phyloP scores from a whole-genome alignment of 2,329 filamentous ascomycete genomes.

The Botrytis cinerea region DNA sequence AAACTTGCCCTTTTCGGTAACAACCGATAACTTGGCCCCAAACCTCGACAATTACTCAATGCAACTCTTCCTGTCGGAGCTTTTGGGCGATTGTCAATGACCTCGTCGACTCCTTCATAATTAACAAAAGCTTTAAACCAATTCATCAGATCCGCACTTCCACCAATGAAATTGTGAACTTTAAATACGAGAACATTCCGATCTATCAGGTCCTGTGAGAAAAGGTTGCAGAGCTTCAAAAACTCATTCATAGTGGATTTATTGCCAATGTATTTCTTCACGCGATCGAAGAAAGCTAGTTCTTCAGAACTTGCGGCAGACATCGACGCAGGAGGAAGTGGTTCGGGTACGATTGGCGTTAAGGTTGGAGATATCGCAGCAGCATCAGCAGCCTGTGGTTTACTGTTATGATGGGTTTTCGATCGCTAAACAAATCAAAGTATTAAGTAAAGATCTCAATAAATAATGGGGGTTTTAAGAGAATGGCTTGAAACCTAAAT shows the following conservation, averaged over 20 bases:
- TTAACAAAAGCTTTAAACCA: constrained; percentile 86
- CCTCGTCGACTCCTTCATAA: constrained; percentile 73
- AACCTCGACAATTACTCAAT: constrained; percentile 90
- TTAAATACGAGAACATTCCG: constrained; percentile 80
- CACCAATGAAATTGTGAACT: constrained; percentile 81
- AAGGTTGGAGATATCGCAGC: constrained; percentile 73
- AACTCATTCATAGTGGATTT: constrained; percentile 94
- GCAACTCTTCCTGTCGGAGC: constrained; percentile 82
- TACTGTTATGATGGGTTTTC: constrained; percentile 65
- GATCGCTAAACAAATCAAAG: constrained; percentile 51
- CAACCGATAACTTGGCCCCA: constrained; percentile 91
- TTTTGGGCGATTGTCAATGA: constrained; percentile 76
- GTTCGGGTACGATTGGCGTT: constrained; percentile 84
- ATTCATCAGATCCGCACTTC: constrained; percentile 82
- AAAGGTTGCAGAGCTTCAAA: constrained; percentile 94
- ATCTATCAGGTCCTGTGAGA: constrained; percentile 89
- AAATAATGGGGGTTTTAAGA: not conserved
- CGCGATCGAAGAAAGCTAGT: constrained; percentile 89
- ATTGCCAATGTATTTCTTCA: constrained; percentile 94
- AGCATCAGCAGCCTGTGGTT: constrained; percentile 43
- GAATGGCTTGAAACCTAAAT: constrained; percentile 32
- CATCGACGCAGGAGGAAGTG: constrained; percentile 74
- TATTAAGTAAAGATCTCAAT: constrained; percentile 20
- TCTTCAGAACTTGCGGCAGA: constrained; percentile 80
- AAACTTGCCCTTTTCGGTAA: constrained; percentile 72